Evolutionary conservation across 441 rosid species (phyloP), one percentile per base, ranked within the genome.

Genomic region (Erodium trifolium): DNA sequence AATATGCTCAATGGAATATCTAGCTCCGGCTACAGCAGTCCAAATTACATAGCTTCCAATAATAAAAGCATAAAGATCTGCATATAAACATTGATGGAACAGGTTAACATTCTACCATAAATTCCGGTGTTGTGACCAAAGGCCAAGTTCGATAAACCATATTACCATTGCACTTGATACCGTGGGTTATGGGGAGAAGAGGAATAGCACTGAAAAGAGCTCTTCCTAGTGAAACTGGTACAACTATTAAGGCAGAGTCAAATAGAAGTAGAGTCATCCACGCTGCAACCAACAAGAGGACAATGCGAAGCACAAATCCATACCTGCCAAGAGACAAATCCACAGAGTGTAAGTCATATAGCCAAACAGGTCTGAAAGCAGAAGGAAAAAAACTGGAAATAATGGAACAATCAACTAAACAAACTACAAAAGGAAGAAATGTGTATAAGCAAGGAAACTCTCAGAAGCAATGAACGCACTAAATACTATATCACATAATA

Each of bases 111-210:
- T 65, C 41, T 11, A 43, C 73, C 77, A 64, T 31, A 45, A 63
- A 27, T 68, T 10, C 55, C 71, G 35, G 9, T 34, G 55, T 31
- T 6, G 19, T n/a, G 43, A 49, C 2, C n/a, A 39, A 4, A 35
- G 57, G 57, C 53, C 5, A 47, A 59, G 53, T 19, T 66, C 17
- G 67, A 76, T 9, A 2, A 57, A 65, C 66, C 43, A 60, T 11
- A 63, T 70, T 88, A 94, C 99, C 99, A 66, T 94, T 94, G 90
- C 97, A 92, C 77, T 92, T 90, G 80, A 94, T 83, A 75, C 98
- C 99, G 71, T 94, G 98, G 70, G 99, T 92, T 82, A 87, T 84
- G 49, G 99, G 99, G 60, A 94, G 96, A 73, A 80, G 85, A 73
- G 99, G 98, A 76, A 94, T 87, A 75, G 88, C 85, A 81, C 85